Base-by-base conservation (phyloP, 225 moss, liverwort and hornwort species). In the Sphagnum tenellum region DNA sequence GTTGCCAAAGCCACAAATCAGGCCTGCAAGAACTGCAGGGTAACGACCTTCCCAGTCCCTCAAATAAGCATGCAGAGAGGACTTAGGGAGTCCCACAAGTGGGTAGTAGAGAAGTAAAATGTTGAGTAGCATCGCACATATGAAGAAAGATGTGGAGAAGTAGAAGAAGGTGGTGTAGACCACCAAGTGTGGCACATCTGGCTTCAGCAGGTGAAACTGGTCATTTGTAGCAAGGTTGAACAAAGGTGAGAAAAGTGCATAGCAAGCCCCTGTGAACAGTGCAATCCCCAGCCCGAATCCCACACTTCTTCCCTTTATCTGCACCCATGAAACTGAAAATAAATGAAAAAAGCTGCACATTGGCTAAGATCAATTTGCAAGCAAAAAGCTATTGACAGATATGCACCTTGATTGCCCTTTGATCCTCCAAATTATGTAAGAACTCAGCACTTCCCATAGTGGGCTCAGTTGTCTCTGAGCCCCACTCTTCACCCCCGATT, bases 391-490 rank as follows among this genome's bases (percentile, higher is more conserved):
- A 56, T 9, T 56, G 55, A n/a, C 55, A 29, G 29, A 14, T 9
- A 50, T 68, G 69, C 69, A 79, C 85, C 67, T 90, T 90, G 56
- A 90, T 85, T 13, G 90, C 88, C 54, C 90, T 65, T 0, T 76
- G 75, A n/a, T 70, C 82, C 48, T 90, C 90, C 56, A 90, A 62
- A 44, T 61, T 74, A 44, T 58, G 75, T 50, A 82, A 77, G 65
- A 80, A 83, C 61, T 88, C 82, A 5, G 82, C 82, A 57, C 68
- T 75, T 72, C 83, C 85, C 12, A 72, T 58, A 4, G 50, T 65
- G 13, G 49, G 61, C 48, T 78, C 66, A 7, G 12, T 29, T 57
- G 51, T 45, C 48, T 69, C 55, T 52, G 56, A 51, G 29, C 50
- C 66, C 64, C 64, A 58, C 47, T 44, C 63, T 50, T 66, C 56